A percentile compares a stretch with the other conserved stretches of the same genome.
phyloP scores from a whole-genome alignment of 345 rosid genomes.

The Sonneratia alba region DNA sequence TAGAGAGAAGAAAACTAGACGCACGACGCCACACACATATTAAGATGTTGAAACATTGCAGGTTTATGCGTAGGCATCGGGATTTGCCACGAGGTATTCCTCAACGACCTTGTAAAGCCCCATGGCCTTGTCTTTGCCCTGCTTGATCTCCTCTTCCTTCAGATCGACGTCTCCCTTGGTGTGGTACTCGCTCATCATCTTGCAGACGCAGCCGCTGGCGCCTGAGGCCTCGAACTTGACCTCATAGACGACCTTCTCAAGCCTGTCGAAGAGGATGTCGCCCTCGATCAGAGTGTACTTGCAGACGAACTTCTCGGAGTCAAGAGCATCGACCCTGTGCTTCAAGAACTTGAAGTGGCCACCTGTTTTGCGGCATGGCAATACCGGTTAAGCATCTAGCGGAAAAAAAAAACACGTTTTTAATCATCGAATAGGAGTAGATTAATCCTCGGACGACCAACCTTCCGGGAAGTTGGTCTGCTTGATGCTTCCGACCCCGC shows the following conservation, averaged over 20 bases:
- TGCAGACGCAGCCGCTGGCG: conserved; percentile 20
- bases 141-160: conserved; percentile 21
- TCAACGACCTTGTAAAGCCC: conserved; percentile 25
- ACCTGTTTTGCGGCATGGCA: conserved; percentile 1
- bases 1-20: neutral
- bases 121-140: conserved; percentile 13
- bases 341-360: conserved; percentile 14
- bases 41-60: neutral
- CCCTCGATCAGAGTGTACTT: conserved; percentile 29
- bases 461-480: conserved; percentile 7
- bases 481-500: conserved; percentile 3
- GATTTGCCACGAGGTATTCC: conserved; percentile 23
- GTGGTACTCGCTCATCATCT: conserved; percentile 19
- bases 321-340: conserved; percentile 28
- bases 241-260: conserved; percentile 19
- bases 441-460: neutral
- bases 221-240: conserved; percentile 18
- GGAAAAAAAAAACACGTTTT: rapidly evolving
- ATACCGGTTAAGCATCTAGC: neutral
- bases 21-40: neutral
- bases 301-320: conserved; percentile 13
- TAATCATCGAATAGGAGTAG: neutral
- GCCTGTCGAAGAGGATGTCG: conserved; percentile 15
- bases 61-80: conserved; percentile 12
- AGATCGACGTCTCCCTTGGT: conserved; percentile 13